These are phyloP conservation scores for Theileria equi DNA, from an alignment of 169 alveolate genomes.

Conservation along the genomic window DNA sequence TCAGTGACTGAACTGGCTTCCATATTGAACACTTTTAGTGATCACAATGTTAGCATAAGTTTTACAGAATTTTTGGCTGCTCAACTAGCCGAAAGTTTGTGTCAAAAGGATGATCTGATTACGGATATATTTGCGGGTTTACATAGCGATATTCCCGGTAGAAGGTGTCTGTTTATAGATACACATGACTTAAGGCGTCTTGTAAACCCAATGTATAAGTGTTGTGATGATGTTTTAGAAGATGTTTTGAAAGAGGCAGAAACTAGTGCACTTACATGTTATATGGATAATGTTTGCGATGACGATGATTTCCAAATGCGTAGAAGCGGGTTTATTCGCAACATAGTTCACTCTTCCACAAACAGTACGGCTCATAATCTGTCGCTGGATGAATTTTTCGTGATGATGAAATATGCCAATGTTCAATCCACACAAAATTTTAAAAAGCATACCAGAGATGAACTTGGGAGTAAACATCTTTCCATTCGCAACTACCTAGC, in stretches of 20 bases:
- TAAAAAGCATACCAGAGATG: neutral
- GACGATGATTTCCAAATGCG: slow-evolving; percentile 24
- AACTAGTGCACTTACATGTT: slow-evolving; percentile 13
- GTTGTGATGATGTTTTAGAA: slow-evolving; percentile 25
- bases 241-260: slow-evolving; percentile 34
- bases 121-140: slow-evolving; percentile 60
- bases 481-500: neutral
- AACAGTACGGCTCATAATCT: neutral
- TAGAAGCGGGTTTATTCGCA: slow-evolving; percentile 7
- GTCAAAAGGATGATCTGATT: slow-evolving; percentile 44
- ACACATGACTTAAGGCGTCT: slow-evolving; percentile 42
- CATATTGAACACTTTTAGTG: slow-evolving; percentile 12
- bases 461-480: neutral
- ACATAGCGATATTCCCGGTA: slow-evolving; percentile 57
- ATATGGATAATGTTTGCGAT: neutral
- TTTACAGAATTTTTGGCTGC: slow-evolving; percentile 63
- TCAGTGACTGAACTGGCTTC: slow-evolving; percentile 27
- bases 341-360: neutral
- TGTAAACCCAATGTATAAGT: slow-evolving; percentile 38
- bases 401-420: slow-evolving; percentile 29
- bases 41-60: slow-evolving; percentile 40
- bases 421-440: neutral
- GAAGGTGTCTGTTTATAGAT: slow-evolving; percentile 50
- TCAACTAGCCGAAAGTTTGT: slow-evolving; percentile 32
- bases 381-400: slow-evolving; percentile 55